Evolutionary conservation across 1,284 basidiomycete genomes (phyloP).

Genomic region (Exobasidium rhododendri): DNA sequence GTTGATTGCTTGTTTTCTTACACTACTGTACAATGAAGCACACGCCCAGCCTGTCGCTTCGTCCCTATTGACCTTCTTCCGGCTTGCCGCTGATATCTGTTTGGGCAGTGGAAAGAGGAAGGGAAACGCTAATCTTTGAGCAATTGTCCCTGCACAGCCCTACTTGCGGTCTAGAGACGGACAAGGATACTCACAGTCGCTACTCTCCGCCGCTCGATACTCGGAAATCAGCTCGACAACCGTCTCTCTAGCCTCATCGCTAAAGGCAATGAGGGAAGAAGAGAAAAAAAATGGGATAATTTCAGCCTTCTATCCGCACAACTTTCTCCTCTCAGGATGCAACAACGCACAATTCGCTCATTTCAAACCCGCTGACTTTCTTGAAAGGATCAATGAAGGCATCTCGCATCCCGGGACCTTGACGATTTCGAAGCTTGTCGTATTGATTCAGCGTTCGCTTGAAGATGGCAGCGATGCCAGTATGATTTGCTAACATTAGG

Average conservation of each 20-base stretch:
- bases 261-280: slow-evolving; percentile 10
- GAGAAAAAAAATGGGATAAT: not conserved
- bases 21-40: too few species aligned
- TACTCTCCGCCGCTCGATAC: slow-evolving; percentile 49
- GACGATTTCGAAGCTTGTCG: slow-evolving; percentile 70
- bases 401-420: slow-evolving; percentile 61
- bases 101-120: not conserved
- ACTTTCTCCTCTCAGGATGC: not conserved
- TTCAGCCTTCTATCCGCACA: not conserved
- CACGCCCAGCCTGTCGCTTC: too few species aligned
- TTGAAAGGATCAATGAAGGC: slow-evolving; percentile 98
- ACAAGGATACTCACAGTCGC: slow-evolving; percentile 35
- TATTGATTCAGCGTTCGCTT: slow-evolving; percentile 95
- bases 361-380: slow-evolving; percentile 60
- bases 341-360: slow-evolving; percentile 35
- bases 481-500: slow-evolving; percentile 98
- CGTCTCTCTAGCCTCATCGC: slow-evolving; percentile 51
- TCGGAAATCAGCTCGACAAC: slow-evolving; percentile 50
- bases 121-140: not conserved
- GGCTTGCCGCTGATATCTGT: slow-evolving; percentile 14
- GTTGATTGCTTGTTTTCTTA: too few species aligned
- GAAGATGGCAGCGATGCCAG: slow-evolving; percentile 79
- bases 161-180: too few species aligned
- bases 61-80: slow-evolving; percentile 8
- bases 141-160: not conserved